Percentiles rank a stretch among this genome's conserved stretches.
Conservation (phyloP, 73 alveolate species). For the Paramecium pentaurelia region DNA sequence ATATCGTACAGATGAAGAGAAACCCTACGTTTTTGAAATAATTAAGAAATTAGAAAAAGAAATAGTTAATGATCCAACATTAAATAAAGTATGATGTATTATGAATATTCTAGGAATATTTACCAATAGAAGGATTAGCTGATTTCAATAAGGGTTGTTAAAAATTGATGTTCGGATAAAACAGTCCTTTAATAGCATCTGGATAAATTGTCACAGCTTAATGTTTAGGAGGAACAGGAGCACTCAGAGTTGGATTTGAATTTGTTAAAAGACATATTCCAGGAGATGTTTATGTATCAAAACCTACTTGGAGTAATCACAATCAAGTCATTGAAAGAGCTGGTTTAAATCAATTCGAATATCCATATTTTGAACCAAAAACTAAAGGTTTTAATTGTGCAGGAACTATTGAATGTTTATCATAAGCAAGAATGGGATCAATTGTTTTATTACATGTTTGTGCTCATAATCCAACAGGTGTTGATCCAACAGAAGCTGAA, state of each 20-base stretch:
- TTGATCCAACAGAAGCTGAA: slow-evolving; percentile 86
- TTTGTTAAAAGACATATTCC: slow-evolving; percentile 76
- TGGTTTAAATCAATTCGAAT: slow-evolving; percentile 74
- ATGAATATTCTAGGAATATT: slow-evolving; percentile 84
- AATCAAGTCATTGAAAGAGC: slow-evolving; percentile 74
- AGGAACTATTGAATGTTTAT: slow-evolving; percentile 78
- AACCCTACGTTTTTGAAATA: slow-evolving; percentile 81
- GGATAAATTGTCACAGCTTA: slow-evolving; percentile 83
- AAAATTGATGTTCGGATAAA: slow-evolving; percentile 80
- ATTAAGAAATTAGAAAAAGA: slow-evolving; percentile 83
- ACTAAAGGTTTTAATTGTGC: slow-evolving; percentile 86
- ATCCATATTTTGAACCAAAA: slow-evolving; percentile 88
- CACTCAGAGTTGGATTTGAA: slow-evolving; percentile 86
- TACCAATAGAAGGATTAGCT: slow-evolving; percentile 91
- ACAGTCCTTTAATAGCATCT: slow-evolving; percentile 68
- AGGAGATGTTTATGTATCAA: slow-evolving; percentile 73
- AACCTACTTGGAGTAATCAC: slow-evolving; percentile 98
- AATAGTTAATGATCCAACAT: slow-evolving; percentile 72
- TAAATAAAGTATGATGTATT: slow-evolving; percentile 38
- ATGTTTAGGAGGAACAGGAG: slow-evolving; percentile 94
- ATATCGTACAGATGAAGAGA: slow-evolving; percentile 90
- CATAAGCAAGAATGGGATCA: slow-evolving; percentile 76
- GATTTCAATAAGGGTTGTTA: slow-evolving; percentile 74
- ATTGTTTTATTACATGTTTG: slow-evolving; percentile 94
- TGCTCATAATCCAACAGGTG: slow-evolving; percentile 99